These are phyloP conservation scores for Elsinoe fawcettii DNA, from an alignment of 2,329 filamentous ascomycete genomes.

Conservation along the genomic window DNA sequence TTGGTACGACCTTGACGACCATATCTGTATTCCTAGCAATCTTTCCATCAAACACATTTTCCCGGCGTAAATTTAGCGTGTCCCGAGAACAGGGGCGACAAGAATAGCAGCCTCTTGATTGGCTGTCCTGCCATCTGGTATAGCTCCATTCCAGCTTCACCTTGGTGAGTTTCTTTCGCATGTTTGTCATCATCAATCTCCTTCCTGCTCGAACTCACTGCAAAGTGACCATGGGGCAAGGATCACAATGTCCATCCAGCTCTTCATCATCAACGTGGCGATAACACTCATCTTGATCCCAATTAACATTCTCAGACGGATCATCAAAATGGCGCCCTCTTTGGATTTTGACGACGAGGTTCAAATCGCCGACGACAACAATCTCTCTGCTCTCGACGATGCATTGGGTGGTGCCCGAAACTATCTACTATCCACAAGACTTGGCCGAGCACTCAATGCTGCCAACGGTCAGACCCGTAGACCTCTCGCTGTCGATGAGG, in stretches of 20 bases:
- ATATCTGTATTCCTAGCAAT: not conserved
- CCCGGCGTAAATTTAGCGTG: not conserved
- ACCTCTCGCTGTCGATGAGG: slow-evolving; percentile 3
- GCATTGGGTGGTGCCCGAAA: not conserved
- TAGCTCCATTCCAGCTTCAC: not conserved
- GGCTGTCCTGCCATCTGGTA: not conserved
- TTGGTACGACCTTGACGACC: not conserved
- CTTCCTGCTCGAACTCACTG: no score
- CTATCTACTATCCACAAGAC: not conserved
- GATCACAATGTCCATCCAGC: not conserved
- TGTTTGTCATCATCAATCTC: no score
- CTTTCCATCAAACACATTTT: not conserved
- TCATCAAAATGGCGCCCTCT: not conserved
- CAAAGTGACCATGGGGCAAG: not conserved
- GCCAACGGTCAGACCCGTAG: not conserved
- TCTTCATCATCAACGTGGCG: not conserved
- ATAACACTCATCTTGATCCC: not conserved
- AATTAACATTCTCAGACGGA: not conserved
- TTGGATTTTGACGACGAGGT: slow-evolving; percentile 2
- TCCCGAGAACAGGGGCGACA: not conserved
- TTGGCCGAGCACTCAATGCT: not conserved
- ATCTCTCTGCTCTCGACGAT: not conserved
- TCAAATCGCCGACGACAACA: slow-evolving; percentile 3
- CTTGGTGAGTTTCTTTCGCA: not conserved
- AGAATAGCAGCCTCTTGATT: slow-evolving; percentile 5